Evolutionary conservation across 768 basidiomycete genomes (phyloP), one percentile per base, ranked within the genome.

Genomic region (Amanita rubescens): DNA sequence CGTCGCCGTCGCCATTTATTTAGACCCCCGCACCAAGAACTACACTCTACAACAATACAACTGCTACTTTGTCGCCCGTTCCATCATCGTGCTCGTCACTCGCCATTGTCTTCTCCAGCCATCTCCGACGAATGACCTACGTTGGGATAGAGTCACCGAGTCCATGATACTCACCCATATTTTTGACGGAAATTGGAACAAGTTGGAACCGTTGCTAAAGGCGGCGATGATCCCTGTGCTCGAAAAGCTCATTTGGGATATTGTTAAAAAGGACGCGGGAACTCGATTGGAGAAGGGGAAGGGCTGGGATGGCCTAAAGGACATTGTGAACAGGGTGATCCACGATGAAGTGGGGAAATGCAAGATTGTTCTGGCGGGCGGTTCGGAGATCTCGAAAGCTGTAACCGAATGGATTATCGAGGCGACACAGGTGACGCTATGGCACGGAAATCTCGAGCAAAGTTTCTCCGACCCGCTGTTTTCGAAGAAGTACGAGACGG

Each of bases 111-210:
- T 51, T 8, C 35, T 51, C 27, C 49, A 41, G 11, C 10, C 19
- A 7, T 33, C 32, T n/a, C 15, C 5, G 2, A 12, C n/a, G 33
- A 19, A 2, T 5, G 25, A 38, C 12, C n/a, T 51, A 2, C 49
- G 49, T n/a, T 51, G 49, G 49, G 49, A 51, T 38, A 32, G 15
- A 20, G 19, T 51, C 14, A 51, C 49, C 3, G 38, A 51, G 24
- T n/a, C 22, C 3, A 24, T 24, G 7, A 24, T 51, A 12, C 39
- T 35, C 11, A 4, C 22, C 2, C n/a, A 51, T 15, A 39, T 51
- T 15, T 51, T 51, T 30, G 10, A 25, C 17, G 20, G 27, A 17
- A 22, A 49, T 49, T 49, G 47, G 47, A 35, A 9, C n/a, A 22
- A 22, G 33, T 49, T 49, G 47, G 33, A 30, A 30, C 5, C 27